Percentiles rank a stretch among this genome's conserved stretches.
phyloP scores from a whole-genome alignment of 1,284 basidiomycete species.

The Moesziomyces sp. region DNA sequence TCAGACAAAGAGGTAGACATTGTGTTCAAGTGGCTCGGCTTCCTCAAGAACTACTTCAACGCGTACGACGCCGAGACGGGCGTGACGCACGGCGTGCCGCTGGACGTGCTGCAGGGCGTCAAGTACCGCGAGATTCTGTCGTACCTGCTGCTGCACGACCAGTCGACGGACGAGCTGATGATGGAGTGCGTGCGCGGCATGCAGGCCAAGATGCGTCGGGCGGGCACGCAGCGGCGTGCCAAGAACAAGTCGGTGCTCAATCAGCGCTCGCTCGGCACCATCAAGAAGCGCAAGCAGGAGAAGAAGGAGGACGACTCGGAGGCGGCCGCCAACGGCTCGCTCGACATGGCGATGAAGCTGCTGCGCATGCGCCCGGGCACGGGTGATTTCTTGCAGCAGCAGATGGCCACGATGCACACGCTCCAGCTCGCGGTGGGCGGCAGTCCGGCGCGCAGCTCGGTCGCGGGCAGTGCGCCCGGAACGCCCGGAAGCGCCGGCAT shows the following conservation, averaged over 20 bases:
- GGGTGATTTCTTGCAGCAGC: constrained; percentile 59
- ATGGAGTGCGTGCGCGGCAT: constrained; percentile 90
- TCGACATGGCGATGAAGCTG: constrained; percentile 62
- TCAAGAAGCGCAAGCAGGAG: constrained; percentile 91
- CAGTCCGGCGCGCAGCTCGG: constrained; percentile 30
- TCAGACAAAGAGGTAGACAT: constrained; percentile 96
- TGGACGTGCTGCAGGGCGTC: constrained; percentile 90
- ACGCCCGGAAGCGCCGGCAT: constrained; percentile 8
- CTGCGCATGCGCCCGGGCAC: constrained; percentile 61
- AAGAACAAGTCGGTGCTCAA: constrained; percentile 76
- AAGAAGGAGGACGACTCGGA: constrained; percentile 74
- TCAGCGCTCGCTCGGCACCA: constrained; percentile 89
- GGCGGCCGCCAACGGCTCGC: constrained; percentile 29
- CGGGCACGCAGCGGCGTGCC: constrained; percentile 71
- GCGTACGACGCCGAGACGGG: constrained; percentile 88
- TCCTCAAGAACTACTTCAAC: constrained; percentile 89
- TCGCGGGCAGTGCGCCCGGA: neutral
- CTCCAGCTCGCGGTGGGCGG: constrained; percentile 39
- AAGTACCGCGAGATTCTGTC: constrained; percentile 80
- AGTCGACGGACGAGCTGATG: constrained; percentile 69
- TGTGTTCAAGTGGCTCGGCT: constrained; percentile 94
- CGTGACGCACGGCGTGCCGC: constrained; percentile 72
- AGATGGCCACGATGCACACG: constrained; percentile 57
- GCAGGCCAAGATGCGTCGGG: constrained; percentile 71
- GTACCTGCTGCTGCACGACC: constrained; percentile 64